These are phyloP conservation scores for Diutina scorzettiae DNA, from an alignment of 1,139 yeast genomes.

Conservation along the genomic window DNA sequence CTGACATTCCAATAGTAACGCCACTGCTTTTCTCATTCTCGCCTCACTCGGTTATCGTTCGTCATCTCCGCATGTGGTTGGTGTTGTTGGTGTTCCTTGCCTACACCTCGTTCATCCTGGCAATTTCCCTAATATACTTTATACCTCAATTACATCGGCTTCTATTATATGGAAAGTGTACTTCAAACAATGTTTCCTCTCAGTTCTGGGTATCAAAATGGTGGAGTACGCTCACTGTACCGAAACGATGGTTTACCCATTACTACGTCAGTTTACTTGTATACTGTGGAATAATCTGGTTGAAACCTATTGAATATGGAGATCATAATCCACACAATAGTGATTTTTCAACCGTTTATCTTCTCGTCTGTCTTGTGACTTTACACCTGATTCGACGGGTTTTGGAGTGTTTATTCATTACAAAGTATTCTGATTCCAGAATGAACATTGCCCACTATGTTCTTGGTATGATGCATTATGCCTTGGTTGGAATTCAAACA, in stretches of 20 bases:
- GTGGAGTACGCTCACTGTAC: slow-evolving; percentile 1
- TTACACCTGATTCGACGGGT: not conserved
- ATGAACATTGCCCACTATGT: slow-evolving; percentile 5
- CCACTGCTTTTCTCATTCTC: too few relatives aligned
- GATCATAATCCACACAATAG: too few relatives aligned
- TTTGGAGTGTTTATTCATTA: not conserved
- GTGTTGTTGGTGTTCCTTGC: not conserved
- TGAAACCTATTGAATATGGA: not conserved
- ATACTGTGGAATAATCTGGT: not conserved
- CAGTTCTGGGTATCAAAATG: not conserved
- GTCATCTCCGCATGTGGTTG: too few relatives aligned
- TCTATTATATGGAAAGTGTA: not conserved
- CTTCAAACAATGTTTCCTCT: not conserved
- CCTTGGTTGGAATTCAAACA: not conserved
- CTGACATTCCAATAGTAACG: too few relatives aligned
- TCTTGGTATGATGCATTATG: slow-evolving; percentile 2
- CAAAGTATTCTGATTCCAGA: not conserved
- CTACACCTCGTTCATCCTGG: not conserved
- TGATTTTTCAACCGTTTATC: too few relatives aligned
- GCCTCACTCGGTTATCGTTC: too few relatives aligned
- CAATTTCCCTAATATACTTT: not conserved
- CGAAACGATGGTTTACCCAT: slow-evolving; percentile 2
- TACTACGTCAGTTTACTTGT: not conserved
- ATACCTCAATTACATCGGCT: slow-evolving; percentile 2
- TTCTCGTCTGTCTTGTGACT: not conserved